These are phyloP conservation scores for Xylariales sp. DNA, from an alignment of 2,329 filamentous ascomycete genomes.

Conservation along the genomic window DNA sequence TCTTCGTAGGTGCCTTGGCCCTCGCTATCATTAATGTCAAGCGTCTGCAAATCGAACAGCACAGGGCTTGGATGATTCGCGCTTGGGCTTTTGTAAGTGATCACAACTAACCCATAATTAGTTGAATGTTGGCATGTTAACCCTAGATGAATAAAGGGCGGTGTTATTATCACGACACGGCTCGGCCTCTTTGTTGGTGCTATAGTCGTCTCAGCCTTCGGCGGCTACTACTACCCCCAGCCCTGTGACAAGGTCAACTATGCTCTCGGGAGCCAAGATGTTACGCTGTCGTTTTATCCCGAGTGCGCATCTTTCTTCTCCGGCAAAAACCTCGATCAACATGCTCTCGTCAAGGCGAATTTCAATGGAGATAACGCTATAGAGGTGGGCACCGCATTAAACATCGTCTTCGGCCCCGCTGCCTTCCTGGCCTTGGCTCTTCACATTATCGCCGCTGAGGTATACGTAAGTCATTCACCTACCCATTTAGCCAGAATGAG, in stretches of 20 bases:
- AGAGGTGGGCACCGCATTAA: conserved; percentile 56
- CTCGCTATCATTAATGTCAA: conserved; percentile 69
- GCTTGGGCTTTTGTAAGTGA: conserved; percentile 60
- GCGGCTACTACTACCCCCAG: conserved; percentile 45
- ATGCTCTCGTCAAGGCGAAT: conserved; percentile 51
- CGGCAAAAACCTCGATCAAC: conserved; percentile 42
- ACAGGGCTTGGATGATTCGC: conserved; percentile 73
- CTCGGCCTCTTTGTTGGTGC: conserved; percentile 58
- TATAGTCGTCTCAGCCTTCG: conserved; percentile 27
- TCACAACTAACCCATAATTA: neutral
- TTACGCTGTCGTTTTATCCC: conserved; percentile 55
- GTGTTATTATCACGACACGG: conserved; percentile 63
- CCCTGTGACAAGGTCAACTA: conserved; percentile 63
- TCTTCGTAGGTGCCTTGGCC: conserved; percentile 56
- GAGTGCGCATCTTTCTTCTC: conserved; percentile 56
- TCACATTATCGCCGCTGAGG: conserved; percentile 61
- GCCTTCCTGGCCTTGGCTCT: conserved; percentile 64
- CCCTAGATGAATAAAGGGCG: conserved; percentile 50
- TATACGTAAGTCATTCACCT: conserved; percentile 54
- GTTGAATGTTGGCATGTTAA: neutral
- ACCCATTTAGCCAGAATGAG: too few relatives aligned
- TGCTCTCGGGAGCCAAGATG: conserved; percentile 48
- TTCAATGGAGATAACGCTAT: conserved; percentile 47
- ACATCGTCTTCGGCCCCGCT: conserved; percentile 62
- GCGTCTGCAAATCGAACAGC: conserved; percentile 70